phyloP scores from a whole-genome alignment of 2,329 filamentous ascomycete genomes.

The Penicillium sp. region DNA sequence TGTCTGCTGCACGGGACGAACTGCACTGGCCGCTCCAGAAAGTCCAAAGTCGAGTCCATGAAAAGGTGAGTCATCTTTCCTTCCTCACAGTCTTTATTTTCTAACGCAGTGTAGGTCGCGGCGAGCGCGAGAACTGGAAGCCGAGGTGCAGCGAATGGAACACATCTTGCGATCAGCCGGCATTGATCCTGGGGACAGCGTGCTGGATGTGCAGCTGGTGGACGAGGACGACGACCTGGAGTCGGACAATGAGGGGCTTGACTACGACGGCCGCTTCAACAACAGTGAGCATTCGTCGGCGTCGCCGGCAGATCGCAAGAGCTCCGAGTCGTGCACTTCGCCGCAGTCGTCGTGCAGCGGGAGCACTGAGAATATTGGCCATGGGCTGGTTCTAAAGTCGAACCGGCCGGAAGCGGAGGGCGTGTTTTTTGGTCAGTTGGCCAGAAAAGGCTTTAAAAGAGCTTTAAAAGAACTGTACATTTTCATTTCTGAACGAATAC shows the following conservation, averaged over 20 bases:
- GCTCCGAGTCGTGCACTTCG: not conserved
- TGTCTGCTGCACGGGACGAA: conserved; percentile 7
- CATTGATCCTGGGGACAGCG: conserved; percentile 10
- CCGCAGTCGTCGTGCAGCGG: conserved; percentile 1
- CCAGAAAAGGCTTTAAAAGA: too few relatives aligned
- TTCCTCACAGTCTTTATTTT: too few relatives aligned
- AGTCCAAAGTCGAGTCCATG: conserved; percentile 7
- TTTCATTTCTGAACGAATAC: not conserved
- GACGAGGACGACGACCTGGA: conserved; percentile 1
- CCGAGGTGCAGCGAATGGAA: conserved; percentile 9
- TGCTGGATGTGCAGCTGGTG: not conserved
- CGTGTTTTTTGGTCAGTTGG: conserved; percentile 71
- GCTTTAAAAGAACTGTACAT: too few relatives aligned
- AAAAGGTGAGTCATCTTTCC: conserved; percentile 6
- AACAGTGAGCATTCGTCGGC: not conserved
- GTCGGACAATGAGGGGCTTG: conserved; percentile 2
- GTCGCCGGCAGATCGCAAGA: not conserved
- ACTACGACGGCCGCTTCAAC: not conserved
- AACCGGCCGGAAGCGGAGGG: conserved; percentile 80
- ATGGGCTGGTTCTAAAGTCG: not conserved
- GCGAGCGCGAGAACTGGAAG: conserved; percentile 1
- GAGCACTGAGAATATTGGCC: not conserved
- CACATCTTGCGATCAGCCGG: conserved; percentile 9
- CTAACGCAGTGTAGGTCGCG: conserved; percentile 6
- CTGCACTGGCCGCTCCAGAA: not conserved